Conservation (phyloP, 306 rosid species). For the Citrullus mucosospermus region DNA sequence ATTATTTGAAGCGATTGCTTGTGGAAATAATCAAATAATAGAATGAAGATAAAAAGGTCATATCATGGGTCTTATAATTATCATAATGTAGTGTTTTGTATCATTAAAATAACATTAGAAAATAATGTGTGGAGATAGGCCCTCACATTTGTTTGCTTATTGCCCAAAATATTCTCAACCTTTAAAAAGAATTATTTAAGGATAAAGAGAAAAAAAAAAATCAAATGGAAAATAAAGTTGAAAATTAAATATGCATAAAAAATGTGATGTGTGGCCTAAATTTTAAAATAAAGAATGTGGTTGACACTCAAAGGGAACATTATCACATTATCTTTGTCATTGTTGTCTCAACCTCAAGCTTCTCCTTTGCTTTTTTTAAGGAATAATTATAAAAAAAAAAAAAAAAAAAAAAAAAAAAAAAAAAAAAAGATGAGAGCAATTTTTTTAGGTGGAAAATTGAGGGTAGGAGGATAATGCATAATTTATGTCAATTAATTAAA, state of each 20-base stretch:
- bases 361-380: not conserved
- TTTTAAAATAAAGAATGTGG: not conserved
- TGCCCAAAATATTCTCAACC: not conserved
- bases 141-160: not conserved
- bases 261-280: not conserved
- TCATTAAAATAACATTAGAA: not conserved
- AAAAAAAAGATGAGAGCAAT: not conserved
- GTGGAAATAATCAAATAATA: not conserved
- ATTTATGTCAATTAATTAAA: no score
- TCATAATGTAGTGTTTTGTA: not conserved
- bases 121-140: not conserved
- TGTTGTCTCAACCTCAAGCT: not conserved
- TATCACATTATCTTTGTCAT: not conserved
- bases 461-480: no score
- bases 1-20: not conserved
- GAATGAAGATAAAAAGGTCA: not conserved
- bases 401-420: not conserved
- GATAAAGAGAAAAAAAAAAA: not conserved
- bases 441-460: no score
- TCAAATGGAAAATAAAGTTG: not conserved
- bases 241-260: not conserved
- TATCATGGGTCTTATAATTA: not conserved
- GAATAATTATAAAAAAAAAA: not conserved
- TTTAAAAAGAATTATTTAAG: not conserved
- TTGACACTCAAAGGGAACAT: not conserved